These are phyloP conservation scores for Larix kaempferi DNA, from an alignment of 75 land plant species.

Conservation along the genomic window DNA sequence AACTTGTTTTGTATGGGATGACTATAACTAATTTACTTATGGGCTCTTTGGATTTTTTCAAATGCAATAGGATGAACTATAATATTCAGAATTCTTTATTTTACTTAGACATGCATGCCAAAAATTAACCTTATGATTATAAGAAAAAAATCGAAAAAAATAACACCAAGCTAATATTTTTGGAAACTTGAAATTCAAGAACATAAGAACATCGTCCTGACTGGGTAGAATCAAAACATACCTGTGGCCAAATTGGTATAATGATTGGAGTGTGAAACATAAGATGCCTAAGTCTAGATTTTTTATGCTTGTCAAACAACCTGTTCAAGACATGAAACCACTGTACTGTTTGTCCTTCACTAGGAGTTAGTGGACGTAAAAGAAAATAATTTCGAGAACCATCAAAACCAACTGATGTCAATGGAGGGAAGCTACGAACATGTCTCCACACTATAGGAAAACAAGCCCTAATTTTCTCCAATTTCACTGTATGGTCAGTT, in stretches of 20 bases:
- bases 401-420: slow-evolving; percentile 91
- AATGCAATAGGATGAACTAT: too few relatives aligned
- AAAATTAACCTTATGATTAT: neutral
- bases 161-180: too few relatives aligned
- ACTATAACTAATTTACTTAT: too few relatives aligned
- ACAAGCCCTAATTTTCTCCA: slow-evolving; percentile 88
- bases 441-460: slow-evolving; percentile 90
- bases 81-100: neutral
- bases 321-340: slow-evolving; percentile 87
- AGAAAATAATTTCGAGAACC: slow-evolving; percentile 93
- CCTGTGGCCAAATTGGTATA: slow-evolving; percentile 99
- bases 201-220: too few relatives aligned
- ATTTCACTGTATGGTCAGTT: slow-evolving; percentile 93
- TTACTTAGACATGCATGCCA: neutral
- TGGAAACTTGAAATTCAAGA: too few relatives aligned
- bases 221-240: slow-evolving; percentile 6
- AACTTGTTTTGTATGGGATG: too few relatives aligned
- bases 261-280: slow-evolving; percentile 86
- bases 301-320: slow-evolving; percentile 96
- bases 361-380: slow-evolving; percentile 89
- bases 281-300: slow-evolving; percentile 84
- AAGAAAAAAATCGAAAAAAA: neutral
- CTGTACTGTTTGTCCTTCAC: slow-evolving; percentile 94
- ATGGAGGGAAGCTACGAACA: slow-evolving; percentile 90
- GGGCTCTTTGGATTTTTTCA: too few relatives aligned